phyloP scores from a whole-genome alignment of 2,329 filamentous ascomycete genomes.

The Colletotrichum euphorbiae region DNA sequence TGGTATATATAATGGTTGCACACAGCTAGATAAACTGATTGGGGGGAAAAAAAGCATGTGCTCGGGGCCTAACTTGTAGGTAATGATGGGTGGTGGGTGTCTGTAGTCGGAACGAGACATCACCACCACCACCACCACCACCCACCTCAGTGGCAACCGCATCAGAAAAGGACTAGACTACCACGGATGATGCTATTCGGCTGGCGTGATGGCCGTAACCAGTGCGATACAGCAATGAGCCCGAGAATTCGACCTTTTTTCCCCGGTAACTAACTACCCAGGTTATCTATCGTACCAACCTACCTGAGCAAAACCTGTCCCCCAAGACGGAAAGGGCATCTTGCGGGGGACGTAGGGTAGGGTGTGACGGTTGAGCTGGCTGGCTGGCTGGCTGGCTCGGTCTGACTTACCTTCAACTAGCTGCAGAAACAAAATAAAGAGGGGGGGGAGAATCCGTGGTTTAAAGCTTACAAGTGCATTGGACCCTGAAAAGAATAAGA shows the following conservation, averaged over 20 bases:
- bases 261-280: neutral
- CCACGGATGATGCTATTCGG: no score
- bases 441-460: neutral
- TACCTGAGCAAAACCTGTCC: no score
- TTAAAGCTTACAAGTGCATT: slow-evolving; percentile 7
- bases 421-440: neutral
- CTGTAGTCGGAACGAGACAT: neutral
- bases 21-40: no score
- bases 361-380: no score
- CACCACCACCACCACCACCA: neutral
- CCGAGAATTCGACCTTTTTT: no score
- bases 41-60: no score
- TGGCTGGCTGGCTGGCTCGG: no score
- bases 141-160: neutral
- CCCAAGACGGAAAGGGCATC: no score
- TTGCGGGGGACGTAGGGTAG: no score
- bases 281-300: no score
- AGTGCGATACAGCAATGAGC: neutral
- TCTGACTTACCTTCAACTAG: neutral
- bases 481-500: slow-evolving; percentile 17
- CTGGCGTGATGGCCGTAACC: slow-evolving; percentile 25
- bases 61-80: no score
- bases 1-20: no score
- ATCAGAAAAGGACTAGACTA: neutral
- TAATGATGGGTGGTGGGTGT: neutral